These are phyloP conservation scores for Zygosaccharomyces lentus DNA, from an alignment of 805 yeast genomes.

Conservation along the genomic window DNA sequence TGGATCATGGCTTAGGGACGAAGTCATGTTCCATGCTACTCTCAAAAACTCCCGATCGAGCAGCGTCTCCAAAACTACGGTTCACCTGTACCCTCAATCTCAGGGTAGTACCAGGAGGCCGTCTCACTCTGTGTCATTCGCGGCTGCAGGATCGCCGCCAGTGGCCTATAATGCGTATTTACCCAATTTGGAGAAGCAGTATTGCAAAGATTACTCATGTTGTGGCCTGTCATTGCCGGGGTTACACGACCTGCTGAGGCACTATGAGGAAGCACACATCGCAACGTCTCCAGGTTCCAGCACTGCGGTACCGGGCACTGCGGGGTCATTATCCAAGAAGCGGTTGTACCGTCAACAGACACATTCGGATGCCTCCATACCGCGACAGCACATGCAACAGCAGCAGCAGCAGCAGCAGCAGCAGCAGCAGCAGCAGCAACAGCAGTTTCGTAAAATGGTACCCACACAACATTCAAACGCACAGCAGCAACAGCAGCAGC, in stretches of 20 bases:
- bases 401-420: constrained; percentile 16
- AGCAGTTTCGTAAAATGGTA: constrained; percentile 10
- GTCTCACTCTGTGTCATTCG: constrained; percentile 8
- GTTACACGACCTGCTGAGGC: constrained; percentile 85
- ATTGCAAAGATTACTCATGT: constrained; percentile 94
- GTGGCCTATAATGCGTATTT: constrained; percentile 68
- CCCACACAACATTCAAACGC: constrained; percentile 5
- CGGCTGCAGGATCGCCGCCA: constrained; percentile 48
- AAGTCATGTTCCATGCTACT: constrained; percentile 57
- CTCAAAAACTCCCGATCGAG: constrained; percentile 17
- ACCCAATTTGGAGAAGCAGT: constrained; percentile 91
- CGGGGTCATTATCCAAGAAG: constrained; percentile 16
- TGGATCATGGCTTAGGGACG: constrained; percentile 95
- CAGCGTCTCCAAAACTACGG: constrained; percentile 12
- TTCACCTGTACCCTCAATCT: constrained; percentile 10
- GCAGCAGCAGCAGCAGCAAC: constrained; percentile 17
- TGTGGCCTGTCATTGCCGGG: constrained; percentile 93
- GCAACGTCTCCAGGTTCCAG: constrained; percentile 47
- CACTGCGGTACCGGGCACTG: constrained; percentile 10
- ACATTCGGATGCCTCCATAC: constrained; percentile 5
- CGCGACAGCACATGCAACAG: constrained; percentile 10
- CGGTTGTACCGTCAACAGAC: constrained; percentile 20
- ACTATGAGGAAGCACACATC: constrained; percentile 95
- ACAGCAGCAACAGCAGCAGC: constrained; percentile 12
- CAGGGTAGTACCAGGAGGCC: constrained; percentile 12